phyloP scores from a whole-genome alignment of 2,329 filamentous ascomycete genomes.

The Hymenotorrendiella dingleyae region DNA sequence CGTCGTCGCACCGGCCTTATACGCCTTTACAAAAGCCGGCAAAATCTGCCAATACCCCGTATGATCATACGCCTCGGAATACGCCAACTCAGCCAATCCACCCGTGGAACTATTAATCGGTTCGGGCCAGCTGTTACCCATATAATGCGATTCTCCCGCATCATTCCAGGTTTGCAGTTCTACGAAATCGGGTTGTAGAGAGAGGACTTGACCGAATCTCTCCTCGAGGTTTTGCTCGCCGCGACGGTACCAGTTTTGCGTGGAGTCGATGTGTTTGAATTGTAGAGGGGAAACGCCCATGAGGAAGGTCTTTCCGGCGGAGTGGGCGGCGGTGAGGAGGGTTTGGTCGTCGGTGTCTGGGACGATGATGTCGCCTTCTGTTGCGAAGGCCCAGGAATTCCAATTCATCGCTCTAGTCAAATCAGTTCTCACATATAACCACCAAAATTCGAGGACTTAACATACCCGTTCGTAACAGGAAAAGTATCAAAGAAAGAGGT shows the following conservation, averaged over 20 bases:
- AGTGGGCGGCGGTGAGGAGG: slow-evolving; percentile 27
- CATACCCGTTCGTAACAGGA: background rate
- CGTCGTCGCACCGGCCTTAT: slow-evolving; percentile 29
- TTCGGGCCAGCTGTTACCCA: slow-evolving; percentile 35
- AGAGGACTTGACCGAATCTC: slow-evolving; percentile 28
- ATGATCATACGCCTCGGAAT: slow-evolving; percentile 32
- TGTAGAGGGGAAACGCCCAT: slow-evolving; percentile 35
- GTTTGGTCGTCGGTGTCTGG: slow-evolving; percentile 26
- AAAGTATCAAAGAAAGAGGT: slow-evolving; percentile 5
- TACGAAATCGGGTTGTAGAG: slow-evolving; percentile 33
- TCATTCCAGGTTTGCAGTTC: slow-evolving; percentile 39
- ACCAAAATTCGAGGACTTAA: too few species aligned
- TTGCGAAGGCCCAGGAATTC: slow-evolving; percentile 31
- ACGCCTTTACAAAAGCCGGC: slow-evolving; percentile 33
- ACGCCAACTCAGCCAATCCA: slow-evolving; percentile 18
- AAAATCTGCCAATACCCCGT: slow-evolving; percentile 33
- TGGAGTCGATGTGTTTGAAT: slow-evolving; percentile 32
- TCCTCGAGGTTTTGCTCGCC: slow-evolving; percentile 34
- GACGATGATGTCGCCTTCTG: slow-evolving; percentile 24
- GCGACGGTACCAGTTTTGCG: slow-evolving; percentile 32
- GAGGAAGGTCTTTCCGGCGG: slow-evolving; percentile 33
- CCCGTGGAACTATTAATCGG: slow-evolving; percentile 25
- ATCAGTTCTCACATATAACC: too few species aligned
- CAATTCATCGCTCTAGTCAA: slow-evolving; percentile 32
- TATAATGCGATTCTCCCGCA: slow-evolving; percentile 35